phyloP scores from a whole-genome alignment of 345 rosid genomes.

The Boechera stricta region DNA sequence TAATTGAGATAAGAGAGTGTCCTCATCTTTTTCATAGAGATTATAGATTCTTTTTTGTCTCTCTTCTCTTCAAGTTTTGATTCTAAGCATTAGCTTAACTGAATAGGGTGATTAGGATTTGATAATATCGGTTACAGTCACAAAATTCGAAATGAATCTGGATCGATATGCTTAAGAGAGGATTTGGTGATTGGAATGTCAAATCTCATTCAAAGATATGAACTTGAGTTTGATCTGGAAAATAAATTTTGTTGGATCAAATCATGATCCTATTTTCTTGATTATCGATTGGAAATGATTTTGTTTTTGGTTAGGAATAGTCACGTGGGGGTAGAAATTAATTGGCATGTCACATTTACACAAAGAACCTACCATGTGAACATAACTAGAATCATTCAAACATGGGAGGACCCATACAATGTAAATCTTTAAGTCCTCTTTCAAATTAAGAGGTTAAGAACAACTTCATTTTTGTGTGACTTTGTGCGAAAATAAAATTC shows the following conservation, averaged over 20 bases:
- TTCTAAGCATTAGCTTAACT: neutral
- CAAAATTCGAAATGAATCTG: no score
- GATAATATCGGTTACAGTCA: neutral
- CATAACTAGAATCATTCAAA: conserved; percentile 23
- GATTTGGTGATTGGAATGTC: no score
- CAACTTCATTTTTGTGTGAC: neutral
- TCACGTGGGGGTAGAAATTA: neutral
- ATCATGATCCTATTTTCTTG: neutral
- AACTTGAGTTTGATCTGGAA: no score
- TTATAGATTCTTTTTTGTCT: neutral
- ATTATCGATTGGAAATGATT: neutral
- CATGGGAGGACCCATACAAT: conserved; percentile 20
- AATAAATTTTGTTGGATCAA: neutral
- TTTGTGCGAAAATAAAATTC: neutral
- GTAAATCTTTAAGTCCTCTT: neutral
- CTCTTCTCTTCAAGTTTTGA: neutral
- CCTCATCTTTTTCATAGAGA: conserved; percentile 12
- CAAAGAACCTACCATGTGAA: conserved; percentile 27
- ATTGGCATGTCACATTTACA: conserved; percentile 1
- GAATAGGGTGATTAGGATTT: neutral
- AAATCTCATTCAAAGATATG: no score
- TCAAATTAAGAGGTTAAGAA: neutral
- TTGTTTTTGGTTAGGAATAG: conserved; percentile 11
- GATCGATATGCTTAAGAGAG: no score
- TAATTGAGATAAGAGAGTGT: neutral